Evolutionary conservation across 1,139 yeast species (phyloP).

Genomic region (Groenewaldozyma auringiensis): DNA sequence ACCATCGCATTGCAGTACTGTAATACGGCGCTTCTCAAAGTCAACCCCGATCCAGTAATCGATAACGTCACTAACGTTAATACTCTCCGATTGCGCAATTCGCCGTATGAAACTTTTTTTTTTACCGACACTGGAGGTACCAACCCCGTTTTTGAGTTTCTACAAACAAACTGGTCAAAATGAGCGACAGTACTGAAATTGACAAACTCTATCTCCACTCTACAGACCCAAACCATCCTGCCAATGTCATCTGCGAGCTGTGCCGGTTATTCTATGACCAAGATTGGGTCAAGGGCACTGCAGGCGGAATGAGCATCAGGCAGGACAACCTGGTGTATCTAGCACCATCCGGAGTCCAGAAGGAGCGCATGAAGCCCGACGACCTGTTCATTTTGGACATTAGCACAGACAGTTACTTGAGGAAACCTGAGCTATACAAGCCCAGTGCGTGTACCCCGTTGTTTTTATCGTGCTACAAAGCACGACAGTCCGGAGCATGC

Average conservation of each 20-base stretch:
- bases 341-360: constrained; percentile 95
- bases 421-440: constrained; percentile 59
- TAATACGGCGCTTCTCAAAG: too few species aligned
- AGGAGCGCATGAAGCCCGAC: constrained; percentile 74
- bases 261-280: constrained; percentile 70
- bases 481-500: constrained; percentile 81
- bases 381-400: constrained; percentile 74
- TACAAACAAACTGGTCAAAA: too few species aligned
- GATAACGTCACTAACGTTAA: too few species aligned
- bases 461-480: constrained; percentile 65
- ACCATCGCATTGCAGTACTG: too few species aligned
- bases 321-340: constrained; percentile 56
- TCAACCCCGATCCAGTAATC: too few species aligned
- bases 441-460: constrained; percentile 93
- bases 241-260: constrained; percentile 74
- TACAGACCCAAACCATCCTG: constrained; percentile 63
- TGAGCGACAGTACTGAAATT: too few species aligned
- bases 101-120: too few species aligned
- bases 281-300: constrained; percentile 94
- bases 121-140: too few species aligned
- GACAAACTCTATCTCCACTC: constrained; percentile 6
- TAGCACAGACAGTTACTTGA: constrained; percentile 45
- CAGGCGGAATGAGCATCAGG: constrained; percentile 85
- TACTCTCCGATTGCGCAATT: too few species aligned
- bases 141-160: too few species aligned